These are phyloP conservation scores for Rosa hybrid DNA, from an alignment of 331 rosid species.

Conservation along the genomic window DNA sequence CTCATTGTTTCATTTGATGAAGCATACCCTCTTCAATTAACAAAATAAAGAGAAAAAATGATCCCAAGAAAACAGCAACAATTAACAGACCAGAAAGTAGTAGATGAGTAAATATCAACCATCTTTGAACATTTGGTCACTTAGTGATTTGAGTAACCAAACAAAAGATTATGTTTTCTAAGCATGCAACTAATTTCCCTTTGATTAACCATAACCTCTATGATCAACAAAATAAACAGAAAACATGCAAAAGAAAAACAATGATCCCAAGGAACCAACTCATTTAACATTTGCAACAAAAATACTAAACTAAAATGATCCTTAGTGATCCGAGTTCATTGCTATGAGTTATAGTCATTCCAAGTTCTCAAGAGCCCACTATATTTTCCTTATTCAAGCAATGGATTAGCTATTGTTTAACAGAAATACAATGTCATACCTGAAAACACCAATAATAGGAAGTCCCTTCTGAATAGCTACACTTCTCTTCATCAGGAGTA, in stretches of 20 bases:
- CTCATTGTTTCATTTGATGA: not conserved
- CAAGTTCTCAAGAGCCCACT: not conserved
- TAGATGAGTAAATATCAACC: not conserved
- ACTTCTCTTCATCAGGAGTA: conserved; percentile 91
- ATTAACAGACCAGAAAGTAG: no score
- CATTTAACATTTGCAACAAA: not conserved
- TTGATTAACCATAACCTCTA: not conserved
- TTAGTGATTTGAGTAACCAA: not conserved
- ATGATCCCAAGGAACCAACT: not conserved
- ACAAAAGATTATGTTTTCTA: not conserved
- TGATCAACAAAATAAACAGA: not conserved
- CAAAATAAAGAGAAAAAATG: not conserved
- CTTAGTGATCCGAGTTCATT: not conserved
- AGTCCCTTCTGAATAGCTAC: conserved; percentile 72
- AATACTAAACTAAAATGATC: not conserved
- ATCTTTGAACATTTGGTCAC: not conserved
- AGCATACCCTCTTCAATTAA: not conserved
- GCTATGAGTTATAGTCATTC: not conserved
- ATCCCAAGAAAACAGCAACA: no score
- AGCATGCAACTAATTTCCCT: not conserved
- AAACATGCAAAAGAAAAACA: not conserved
- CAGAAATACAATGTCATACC: conserved; percentile 35
- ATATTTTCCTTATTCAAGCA: not conserved
- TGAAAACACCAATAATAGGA: conserved; percentile 80
- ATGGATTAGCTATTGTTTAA: not conserved